Conservation (phyloP, 768 basidiomycete species). For the Nidula microcarpa region DNA sequence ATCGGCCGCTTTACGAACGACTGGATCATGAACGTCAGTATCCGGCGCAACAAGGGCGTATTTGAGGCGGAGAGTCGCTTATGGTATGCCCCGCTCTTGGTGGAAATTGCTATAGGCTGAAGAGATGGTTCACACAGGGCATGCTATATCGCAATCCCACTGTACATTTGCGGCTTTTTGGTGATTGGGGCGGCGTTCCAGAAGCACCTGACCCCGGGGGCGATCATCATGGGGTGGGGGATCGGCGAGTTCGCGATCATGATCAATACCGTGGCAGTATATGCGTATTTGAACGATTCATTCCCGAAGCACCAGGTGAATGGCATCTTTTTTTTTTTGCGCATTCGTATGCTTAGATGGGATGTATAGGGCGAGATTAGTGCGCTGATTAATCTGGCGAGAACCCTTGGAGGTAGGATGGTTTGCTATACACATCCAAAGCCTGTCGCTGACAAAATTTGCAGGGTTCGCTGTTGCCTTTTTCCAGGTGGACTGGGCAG, state of each 20-base stretch:
- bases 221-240: slow-evolving; percentile 59
- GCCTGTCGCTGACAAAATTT: background rate
- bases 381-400: slow-evolving; percentile 48
- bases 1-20: slow-evolving; percentile 31
- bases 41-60: slow-evolving; percentile 30
- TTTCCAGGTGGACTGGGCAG: slow-evolving; percentile 58
- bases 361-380: slow-evolving; percentile 54
- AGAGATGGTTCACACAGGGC: slow-evolving; percentile 27
- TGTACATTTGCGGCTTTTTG: slow-evolving; percentile 53
- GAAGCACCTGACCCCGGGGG: slow-evolving; percentile 40
- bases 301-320: slow-evolving; percentile 24
- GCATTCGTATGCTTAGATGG: too few relatives aligned
- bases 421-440: background rate
- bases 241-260: slow-evolving; percentile 46
- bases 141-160: slow-evolving; percentile 47
- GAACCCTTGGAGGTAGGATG: slow-evolving; percentile 39
- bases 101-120: background rate
- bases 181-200: slow-evolving; percentile 48
- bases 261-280: slow-evolving; percentile 50
- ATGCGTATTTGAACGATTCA: slow-evolving; percentile 30
- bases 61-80: slow-evolving; percentile 43
- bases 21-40: slow-evolving; percentile 21
- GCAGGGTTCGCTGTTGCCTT: slow-evolving; percentile 53
- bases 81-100: slow-evolving; percentile 28
- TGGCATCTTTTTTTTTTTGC: too few relatives aligned